Evolutionary conservation across 1,284 basidiomycete species (phyloP).

Genomic region (Ceratobasidium sp.): DNA sequence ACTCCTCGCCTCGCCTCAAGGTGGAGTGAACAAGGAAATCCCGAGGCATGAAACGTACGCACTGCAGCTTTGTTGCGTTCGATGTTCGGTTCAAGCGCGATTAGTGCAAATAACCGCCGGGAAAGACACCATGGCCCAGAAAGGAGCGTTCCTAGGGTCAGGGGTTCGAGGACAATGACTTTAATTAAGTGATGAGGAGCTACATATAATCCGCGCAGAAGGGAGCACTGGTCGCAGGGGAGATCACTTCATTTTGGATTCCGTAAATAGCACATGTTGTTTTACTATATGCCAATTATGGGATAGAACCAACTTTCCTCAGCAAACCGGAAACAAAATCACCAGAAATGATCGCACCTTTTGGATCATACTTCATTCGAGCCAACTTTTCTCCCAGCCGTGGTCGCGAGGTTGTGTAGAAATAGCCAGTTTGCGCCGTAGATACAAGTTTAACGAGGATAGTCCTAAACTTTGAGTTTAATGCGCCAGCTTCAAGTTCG

Average conservation of each 20-base stretch:
- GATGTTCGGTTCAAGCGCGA: too few species aligned
- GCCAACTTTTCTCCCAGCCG: slow-evolving; percentile 75
- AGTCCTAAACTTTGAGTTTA: slow-evolving; percentile 58
- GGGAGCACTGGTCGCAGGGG: not conserved
- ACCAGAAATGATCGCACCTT: slow-evolving; percentile 62
- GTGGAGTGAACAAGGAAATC: not conserved
- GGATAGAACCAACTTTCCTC: not conserved
- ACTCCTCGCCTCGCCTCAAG: not conserved
- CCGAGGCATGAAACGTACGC: too few species aligned
- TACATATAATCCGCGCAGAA: too few species aligned
- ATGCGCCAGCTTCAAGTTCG: not conserved
- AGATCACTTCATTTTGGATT: slow-evolving; percentile 26
- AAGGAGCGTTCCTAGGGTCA: too few species aligned
- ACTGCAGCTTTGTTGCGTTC: too few species aligned
- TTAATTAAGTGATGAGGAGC: too few species aligned
- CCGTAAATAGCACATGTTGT: slow-evolving; percentile 35
- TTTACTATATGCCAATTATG: slow-evolving; percentile 8
- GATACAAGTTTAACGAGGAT: slow-evolving; percentile 85
- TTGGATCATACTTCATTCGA: slow-evolving; percentile 88
- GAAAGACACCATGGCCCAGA: too few species aligned
- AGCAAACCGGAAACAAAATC: not conserved
- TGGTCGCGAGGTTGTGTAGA: slow-evolving; percentile 81
- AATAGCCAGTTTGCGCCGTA: slow-evolving; percentile 87
- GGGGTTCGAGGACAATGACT: too few species aligned
- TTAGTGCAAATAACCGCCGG: too few species aligned